These are phyloP conservation scores for Liquidambar formosana DNA, from an alignment of 164 flowering plant species.

Conservation along the genomic window DNA sequence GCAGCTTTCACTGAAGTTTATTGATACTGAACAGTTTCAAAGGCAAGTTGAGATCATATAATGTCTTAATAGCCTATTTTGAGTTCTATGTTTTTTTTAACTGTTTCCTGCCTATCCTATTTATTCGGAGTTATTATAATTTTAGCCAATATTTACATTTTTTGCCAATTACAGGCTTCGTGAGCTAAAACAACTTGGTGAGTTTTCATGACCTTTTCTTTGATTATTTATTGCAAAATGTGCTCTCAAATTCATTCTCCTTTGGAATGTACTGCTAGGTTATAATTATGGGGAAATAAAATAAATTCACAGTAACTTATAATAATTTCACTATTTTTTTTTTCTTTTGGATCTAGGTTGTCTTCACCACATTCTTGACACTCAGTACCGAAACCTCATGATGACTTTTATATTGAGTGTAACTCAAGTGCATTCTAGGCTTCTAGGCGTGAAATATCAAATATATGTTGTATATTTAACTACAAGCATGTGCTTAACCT, in stretches of 20 bases:
- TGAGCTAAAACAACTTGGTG: constrained; percentile 93
- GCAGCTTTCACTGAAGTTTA: constrained; percentile 82
- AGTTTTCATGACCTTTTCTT: constrained; percentile 22
- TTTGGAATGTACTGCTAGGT: background rate
- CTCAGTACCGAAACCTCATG: no score
- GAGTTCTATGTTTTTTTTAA: background rate
- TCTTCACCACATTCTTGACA: no score
- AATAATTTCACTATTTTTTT: no score
- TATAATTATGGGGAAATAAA: no score
- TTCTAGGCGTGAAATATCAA: background rate
- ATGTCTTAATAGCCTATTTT: background rate
- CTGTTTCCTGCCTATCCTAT: background rate
- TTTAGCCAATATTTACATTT: background rate
- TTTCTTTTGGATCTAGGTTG: no score
- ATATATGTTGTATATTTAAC: background rate
- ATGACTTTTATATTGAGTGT: no score
- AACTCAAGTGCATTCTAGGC: background rate
- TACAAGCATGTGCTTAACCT: background rate
- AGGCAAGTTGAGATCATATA: constrained; percentile 52
- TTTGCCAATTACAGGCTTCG: constrained; percentile 69
- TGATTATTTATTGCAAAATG: background rate
- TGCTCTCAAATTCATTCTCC: background rate
- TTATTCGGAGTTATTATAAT: constrained; percentile 2
- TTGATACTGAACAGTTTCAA: constrained; percentile 94
- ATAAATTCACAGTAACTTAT: no score